Conservation (phyloP, 192 early-diverging fungal species). For the Pilaira anomala region DNA sequence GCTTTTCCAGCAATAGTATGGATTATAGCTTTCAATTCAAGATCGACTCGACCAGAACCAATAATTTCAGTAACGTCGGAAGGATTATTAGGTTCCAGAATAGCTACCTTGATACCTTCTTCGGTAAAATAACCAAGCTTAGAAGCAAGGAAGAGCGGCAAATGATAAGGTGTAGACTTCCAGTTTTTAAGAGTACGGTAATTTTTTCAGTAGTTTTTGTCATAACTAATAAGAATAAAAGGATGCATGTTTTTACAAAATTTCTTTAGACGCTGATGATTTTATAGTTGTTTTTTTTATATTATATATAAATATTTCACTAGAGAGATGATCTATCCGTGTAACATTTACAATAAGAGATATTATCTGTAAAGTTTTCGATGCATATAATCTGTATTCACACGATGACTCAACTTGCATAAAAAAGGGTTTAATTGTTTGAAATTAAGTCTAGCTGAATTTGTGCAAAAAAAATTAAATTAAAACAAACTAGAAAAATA, state of each 20-base stretch:
- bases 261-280: too few species aligned
- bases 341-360: too few species aligned
- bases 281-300: too few species aligned
- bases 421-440: too few species aligned
- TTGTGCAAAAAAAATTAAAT: too few species aligned
- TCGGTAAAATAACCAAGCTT: conserved; percentile 56
- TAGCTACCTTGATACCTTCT: conserved; percentile 61
- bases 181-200: conserved; percentile 57
- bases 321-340: neutral
- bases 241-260: too few species aligned
- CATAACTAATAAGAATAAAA: too few species aligned
- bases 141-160: conserved; percentile 61
- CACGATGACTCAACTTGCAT: too few species aligned
- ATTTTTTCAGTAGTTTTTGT: conserved; percentile 54
- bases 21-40: conserved; percentile 70
- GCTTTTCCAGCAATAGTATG: conserved; percentile 68
- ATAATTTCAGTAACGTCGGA: conserved; percentile 66
- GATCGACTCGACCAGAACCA: conserved; percentile 57
- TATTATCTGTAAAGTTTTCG: neutral
- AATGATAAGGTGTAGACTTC: conserved; percentile 63
- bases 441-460: too few species aligned
- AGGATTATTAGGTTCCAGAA: conserved; percentile 63
- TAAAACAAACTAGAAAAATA: too few species aligned
- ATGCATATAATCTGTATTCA: too few species aligned
- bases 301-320: too few species aligned